Conservation (phyloP, 1,284 basidiomycete genomes). For the Kalmanozyma brasiliensis region DNA sequence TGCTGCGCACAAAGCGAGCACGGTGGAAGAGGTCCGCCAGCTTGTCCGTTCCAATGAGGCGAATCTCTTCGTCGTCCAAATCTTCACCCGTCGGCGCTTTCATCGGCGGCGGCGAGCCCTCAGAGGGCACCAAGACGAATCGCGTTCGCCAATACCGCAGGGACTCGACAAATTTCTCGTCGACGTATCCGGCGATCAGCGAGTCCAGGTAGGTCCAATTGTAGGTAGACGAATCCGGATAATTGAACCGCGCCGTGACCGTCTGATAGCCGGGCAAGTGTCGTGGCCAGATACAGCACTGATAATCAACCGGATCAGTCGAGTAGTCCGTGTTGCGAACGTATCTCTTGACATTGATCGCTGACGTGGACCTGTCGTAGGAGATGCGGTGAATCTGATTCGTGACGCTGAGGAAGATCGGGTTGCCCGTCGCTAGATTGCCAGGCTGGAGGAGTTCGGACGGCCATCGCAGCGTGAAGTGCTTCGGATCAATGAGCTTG, state of each 20-base stretch:
- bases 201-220: constrained; percentile 69
- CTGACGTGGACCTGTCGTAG: constrained; percentile 80
- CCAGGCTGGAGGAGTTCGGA: constrained; percentile 66
- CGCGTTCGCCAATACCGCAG: constrained; percentile 86
- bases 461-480: constrained; percentile 59
- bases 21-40: constrained; percentile 81
- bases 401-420: constrained; percentile 90
- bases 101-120: constrained; percentile 75
- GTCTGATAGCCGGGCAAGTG: constrained; percentile 86
- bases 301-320: constrained; percentile 77
- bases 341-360: constrained; percentile 87
- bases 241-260: constrained; percentile 78
- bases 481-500: constrained; percentile 47
- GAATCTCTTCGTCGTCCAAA: constrained; percentile 82
- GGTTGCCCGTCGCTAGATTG: constrained; percentile 68
- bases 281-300: constrained; percentile 92
- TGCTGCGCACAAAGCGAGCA: constrained; percentile 44
- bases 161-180: constrained; percentile 62
- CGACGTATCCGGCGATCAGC: constrained; percentile 67
- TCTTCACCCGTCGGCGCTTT: constrained; percentile 61
- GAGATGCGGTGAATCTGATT: constrained; percentile 94
- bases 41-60: constrained; percentile 88
- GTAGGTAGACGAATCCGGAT: constrained; percentile 76
- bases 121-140: constrained; percentile 90
- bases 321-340: constrained; percentile 78